Evolutionary conservation across 106 monocot genomes (phyloP), one percentile per base, ranked within the genome.

Genomic region (Iris macrosiphon): DNA sequence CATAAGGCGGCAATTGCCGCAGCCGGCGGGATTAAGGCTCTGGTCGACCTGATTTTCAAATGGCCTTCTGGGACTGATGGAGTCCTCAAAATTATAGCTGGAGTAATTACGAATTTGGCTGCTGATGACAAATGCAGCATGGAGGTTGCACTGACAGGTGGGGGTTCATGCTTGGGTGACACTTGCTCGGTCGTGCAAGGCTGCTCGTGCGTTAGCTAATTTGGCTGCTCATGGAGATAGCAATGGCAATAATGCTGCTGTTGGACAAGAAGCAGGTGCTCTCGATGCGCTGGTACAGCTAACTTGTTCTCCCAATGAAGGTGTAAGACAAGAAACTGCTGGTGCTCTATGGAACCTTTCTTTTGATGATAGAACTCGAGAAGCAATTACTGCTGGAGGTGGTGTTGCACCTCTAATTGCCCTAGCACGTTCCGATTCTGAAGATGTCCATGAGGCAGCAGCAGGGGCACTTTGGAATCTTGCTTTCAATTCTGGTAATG

Each of bases 301-400:
- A 47, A 90, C 90, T 57, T 74, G 61, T 75, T 96, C 96, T 59
- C 74, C 44, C 4, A 90, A 80, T 75, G 90, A 96, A 83, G 96
- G 96, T 78, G 96, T 96, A 67, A 96, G 96, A 60, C 96, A 96
- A 87, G 96, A 96, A 80, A 90, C 96, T 64, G 90, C 96, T 55
- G 96, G 96, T 61, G 96, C 96, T 27, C 51, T 96, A 33, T 96
- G 96, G 96, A 96, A 96, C 58, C 68, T 96, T 61, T 96, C 96
- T 32, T 96, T 96, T 80, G 96, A 96, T 83, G 96, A 96, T 70
- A 86, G 77, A 75, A 96, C 90, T 64, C 66, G 90, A 17, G 96
- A 96, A 72, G 85, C 90, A 46, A 84, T 84, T 65, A 79, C 79
- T 56, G 70, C 54, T 64, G 75, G 75, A 75, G 84, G 84, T 52